These are phyloP conservation scores for Megacollybia marginata DNA, from an alignment of 768 basidiomycete genomes.

Conservation along the genomic window DNA sequence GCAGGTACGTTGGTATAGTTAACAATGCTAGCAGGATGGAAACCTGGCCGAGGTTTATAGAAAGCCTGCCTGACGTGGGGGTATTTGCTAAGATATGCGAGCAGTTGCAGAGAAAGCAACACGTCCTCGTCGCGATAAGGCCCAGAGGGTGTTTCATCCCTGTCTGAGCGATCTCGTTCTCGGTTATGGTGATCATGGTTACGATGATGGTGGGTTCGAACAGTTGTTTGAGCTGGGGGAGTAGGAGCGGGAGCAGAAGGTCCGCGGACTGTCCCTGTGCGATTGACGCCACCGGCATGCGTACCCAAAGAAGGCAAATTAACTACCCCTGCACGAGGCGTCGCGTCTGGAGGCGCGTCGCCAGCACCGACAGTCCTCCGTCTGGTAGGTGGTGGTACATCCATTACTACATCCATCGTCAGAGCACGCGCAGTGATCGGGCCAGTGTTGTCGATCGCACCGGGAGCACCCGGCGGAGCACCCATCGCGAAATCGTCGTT, in stretches of 20 bases:
- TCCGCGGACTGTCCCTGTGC: constrained; percentile 18
- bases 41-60: constrained; percentile 79
- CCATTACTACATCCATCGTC: neutral
- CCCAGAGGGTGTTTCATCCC: constrained; percentile 23
- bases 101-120: constrained; percentile 79
- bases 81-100: constrained; percentile 96
- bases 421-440: constrained; percentile 11
- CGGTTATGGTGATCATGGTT: constrained; percentile 26
- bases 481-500: constrained; percentile 90
- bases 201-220: constrained; percentile 19
- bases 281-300: neutral
- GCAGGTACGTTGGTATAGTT: constrained; percentile 25
- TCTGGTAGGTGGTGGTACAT: constrained; percentile 3
- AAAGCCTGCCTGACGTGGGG: constrained; percentile 96
- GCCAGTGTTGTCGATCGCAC: constrained; percentile 41
- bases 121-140: constrained; percentile 95
- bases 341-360: constrained; percentile 46
- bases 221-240: constrained; percentile 5
- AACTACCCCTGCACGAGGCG: constrained; percentile 55
- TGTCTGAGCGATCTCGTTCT: constrained; percentile 9
- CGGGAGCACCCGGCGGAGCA: constrained; percentile 83
- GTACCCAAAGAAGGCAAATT: constrained; percentile 33
- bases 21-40: constrained; percentile 62
- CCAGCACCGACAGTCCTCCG: constrained; percentile 8
- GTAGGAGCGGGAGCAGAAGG: constrained; percentile 4